A percentile compares a stretch with the other conserved stretches of the same genome.
Evolutionary conservation across 805 yeast species (phyloP).

Genomic region (Ascoidea rubescens): DNA sequence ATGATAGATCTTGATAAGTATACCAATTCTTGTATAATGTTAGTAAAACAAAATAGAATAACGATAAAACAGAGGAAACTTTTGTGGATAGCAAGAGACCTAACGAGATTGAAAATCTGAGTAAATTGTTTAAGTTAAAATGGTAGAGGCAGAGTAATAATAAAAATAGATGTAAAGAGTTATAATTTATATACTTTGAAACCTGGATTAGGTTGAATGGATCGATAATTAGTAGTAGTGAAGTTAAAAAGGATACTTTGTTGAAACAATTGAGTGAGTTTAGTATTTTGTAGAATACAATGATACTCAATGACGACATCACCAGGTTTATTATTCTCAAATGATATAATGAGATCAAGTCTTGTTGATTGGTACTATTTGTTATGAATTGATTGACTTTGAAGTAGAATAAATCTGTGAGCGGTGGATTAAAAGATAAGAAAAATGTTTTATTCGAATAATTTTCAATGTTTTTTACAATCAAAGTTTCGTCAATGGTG

Average conservation of each 20-base stretch:
- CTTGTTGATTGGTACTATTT: conserved; percentile 24
- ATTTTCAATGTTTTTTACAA: conserved; percentile 24
- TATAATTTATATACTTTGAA: too few relatives aligned
- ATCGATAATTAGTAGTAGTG: conserved; percentile 1
- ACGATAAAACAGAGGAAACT: too few relatives aligned
- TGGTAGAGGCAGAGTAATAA: too few relatives aligned
- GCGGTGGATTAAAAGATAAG: conserved; percentile 63
- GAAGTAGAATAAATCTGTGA: conserved; percentile 45
- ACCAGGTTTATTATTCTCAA: conserved; percentile 32
- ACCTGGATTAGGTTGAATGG: too few relatives aligned
- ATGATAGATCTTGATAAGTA: too few relatives aligned
- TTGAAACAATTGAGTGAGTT: conserved; percentile 27
- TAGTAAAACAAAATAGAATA: too few relatives aligned
- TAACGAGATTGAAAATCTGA: too few relatives aligned
- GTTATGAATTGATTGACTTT: conserved; percentile 37
- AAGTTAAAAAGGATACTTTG: conserved; percentile 13
- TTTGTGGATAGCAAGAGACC: too few relatives aligned
- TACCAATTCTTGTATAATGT: too few relatives aligned
- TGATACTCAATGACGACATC: conserved; percentile 33
- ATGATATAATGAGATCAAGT: not conserved
- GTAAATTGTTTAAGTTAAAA: too few relatives aligned
- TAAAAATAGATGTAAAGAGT: too few relatives aligned
- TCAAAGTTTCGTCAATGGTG: conserved; percentile 34
- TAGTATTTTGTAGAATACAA: conserved; percentile 40
- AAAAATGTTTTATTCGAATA: conserved; percentile 48